Percentiles rank a stretch among this genome's conserved stretches.
phyloP scores from a whole-genome alignment of 2,329 filamentous ascomycete species.

The Calonectria pauciramosa region DNA sequence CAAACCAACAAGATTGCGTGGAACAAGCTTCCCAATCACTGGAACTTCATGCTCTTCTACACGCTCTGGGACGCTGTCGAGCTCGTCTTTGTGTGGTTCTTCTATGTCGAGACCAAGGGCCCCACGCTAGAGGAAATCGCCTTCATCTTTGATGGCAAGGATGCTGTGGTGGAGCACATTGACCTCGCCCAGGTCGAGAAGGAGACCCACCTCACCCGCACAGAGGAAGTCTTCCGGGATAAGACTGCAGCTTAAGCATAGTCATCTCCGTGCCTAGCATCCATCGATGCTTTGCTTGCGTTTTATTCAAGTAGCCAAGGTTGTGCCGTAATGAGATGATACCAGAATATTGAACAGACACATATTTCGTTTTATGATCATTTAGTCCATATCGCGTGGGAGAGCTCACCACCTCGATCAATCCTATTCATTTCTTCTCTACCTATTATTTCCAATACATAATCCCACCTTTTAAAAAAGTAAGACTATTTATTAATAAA shows the following conservation, averaged over 20 bases:
- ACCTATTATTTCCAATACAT: no score
- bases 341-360: neutral
- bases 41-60: constrained; percentile 78
- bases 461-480: neutral
- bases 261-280: neutral
- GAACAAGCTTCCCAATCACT: constrained; percentile 70
- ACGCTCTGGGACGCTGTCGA: constrained; percentile 73
- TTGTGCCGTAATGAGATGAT: neutral
- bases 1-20: constrained; percentile 76
- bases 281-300: neutral
- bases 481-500: no score
- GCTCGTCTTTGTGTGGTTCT: constrained; percentile 73
- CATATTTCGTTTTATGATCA: neutral
- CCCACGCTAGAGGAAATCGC: constrained; percentile 74
- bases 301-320: neutral
- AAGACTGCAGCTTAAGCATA: constrained; percentile 35
- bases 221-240: constrained; percentile 40
- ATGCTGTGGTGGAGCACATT: constrained; percentile 65
- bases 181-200: constrained; percentile 69
- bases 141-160: constrained; percentile 78
- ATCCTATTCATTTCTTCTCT: neutral
- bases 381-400: neutral
- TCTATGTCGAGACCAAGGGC: constrained; percentile 79
- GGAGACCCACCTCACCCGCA: constrained; percentile 53
- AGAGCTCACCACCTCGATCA: no score